Evolutionary conservation across 2,329 filamentous ascomycete genomes (phyloP).

Genomic region (Penicillium paneum): DNA sequence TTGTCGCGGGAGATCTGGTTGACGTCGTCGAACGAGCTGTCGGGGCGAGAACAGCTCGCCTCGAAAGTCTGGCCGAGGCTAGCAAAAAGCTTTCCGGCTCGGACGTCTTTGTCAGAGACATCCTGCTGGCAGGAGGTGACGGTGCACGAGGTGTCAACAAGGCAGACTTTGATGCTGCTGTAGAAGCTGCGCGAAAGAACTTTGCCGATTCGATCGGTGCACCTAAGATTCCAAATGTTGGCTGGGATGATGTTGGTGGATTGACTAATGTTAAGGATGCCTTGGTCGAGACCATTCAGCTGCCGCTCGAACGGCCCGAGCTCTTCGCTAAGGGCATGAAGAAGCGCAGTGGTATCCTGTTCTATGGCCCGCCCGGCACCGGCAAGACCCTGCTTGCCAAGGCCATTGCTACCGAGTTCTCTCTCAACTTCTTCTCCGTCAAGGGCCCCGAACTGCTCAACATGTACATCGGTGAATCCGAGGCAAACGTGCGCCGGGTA

Average conservation of each 20-base stretch:
- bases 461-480: slow-evolving; percentile 99
- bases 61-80: slow-evolving; percentile 65
- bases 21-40: slow-evolving; percentile 90
- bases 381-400: slow-evolving; percentile 99
- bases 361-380: slow-evolving; percentile 97
- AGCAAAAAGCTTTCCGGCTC: slow-evolving; percentile 27
- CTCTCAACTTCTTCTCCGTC: slow-evolving; percentile 98
- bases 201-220: slow-evolving; percentile 97
- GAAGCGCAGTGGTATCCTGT: slow-evolving; percentile 96
- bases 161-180: slow-evolving; percentile 83
- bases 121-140: slow-evolving; percentile 83
- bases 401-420: slow-evolving; percentile 97
- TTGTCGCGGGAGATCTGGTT: slow-evolving; percentile 89
- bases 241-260: slow-evolving; percentile 94
- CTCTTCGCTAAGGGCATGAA: slow-evolving; percentile 97
- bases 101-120: slow-evolving; percentile 67
- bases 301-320: slow-evolving; percentile 86
- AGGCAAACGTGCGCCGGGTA: slow-evolving; percentile 98
- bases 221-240: slow-evolving; percentile 95
- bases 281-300: slow-evolving; percentile 93
- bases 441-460: slow-evolving; percentile 97
- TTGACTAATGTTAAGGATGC: slow-evolving; percentile 92
- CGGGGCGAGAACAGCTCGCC: slow-evolving; percentile 69
- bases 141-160: slow-evolving; percentile 74
- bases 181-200: slow-evolving; percentile 93